A percentile compares a stretch with the other conserved stretches of the same genome.
Evolutionary conservation across 305 asterid species (phyloP).

Genomic region (Fraxinus platypoda): DNA sequence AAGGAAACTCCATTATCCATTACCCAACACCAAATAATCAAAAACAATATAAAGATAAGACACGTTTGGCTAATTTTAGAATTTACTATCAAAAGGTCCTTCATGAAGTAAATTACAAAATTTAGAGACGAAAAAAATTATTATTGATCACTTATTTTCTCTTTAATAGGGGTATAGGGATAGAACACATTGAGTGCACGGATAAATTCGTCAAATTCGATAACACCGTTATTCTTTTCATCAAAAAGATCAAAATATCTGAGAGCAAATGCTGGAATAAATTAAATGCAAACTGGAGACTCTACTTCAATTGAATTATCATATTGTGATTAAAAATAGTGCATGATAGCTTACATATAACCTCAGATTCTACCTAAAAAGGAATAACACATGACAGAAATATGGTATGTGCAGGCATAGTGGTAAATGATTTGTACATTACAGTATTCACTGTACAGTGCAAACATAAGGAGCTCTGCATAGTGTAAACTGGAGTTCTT

Average conservation of each 20-base stretch:
- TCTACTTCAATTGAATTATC: neutral
- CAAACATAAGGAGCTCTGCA: conserved; percentile 53
- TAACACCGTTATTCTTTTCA: conserved; percentile 68
- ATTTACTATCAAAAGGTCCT: neutral
- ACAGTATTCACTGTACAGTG: conserved; percentile 30
- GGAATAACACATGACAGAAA: neutral
- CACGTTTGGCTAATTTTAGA: neutral
- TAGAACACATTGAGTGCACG: conserved; percentile 69
- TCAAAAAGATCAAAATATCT: conserved; percentile 74
- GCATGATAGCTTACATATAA: neutral
- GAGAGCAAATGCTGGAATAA: conserved; percentile 18
- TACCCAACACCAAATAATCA: neutral
- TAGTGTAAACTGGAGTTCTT: conserved; percentile 82
- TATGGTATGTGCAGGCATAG: no score
- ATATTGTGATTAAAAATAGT: neutral
- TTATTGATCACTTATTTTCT: conserved; percentile 45
- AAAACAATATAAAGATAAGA: neutral
- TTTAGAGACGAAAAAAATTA: neutral
- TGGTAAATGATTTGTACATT: no score
- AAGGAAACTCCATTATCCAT: neutral
- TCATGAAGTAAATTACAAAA: neutral
- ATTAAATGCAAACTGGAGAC: neutral
- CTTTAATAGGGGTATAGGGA: conserved; percentile 63
- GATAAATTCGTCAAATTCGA: conserved; percentile 75
- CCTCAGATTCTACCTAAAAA: no score